Evolutionary conservation across 495 filamentous ascomycete species (phyloP), one percentile per base, ranked within the genome.

Genomic region (Paragyromitra xinjiangensis): DNA sequence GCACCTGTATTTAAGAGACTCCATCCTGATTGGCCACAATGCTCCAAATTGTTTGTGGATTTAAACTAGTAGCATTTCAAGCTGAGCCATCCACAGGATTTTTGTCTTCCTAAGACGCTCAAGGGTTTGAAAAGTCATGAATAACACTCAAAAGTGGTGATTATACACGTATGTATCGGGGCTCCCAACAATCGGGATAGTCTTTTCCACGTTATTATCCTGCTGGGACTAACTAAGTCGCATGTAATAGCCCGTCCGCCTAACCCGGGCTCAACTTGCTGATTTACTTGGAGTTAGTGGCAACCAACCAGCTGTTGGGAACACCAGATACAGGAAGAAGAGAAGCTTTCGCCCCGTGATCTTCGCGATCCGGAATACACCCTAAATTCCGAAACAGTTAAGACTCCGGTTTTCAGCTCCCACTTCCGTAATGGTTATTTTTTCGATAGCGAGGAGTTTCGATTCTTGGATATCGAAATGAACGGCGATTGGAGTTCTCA

Each of bases 221-320:
- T 56, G 11, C 56, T 64, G 56, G 42, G 59, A 59, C 40, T 64
- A 73, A 71, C 59, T 58, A 71, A 64, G 61, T 64, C 68, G 59
- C 50, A 77, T 77, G 61, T 69, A 75, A 71, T 71, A 75, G 48
- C 73, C 73, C 58, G 45, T 45, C 66, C 14, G 51, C 58, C 58
- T 71, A 75, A 55, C 45, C 58, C 39, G 61, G 73, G 59, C 66
- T 58, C 16, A 66, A 42, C 16, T 40, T 19, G 64, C 42, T 69
- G 42, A 44, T 77, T 59, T 51, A 51, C 69, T 73, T 73, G 68
- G 42, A 59, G 51, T 59, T 19, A 59, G 58, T 64, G 56, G 29
- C 69, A 72, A 55, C 64, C 56, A 69, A 71, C 66, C 56, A 75
- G 37, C 67, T 71, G 16, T 50, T 71, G 7, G 24, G 51, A 73